Evolutionary conservation across 371 early-diverging fungal species (phyloP), one percentile per base, ranked within the genome.

Genomic region (Smittium mucronatum): DNA sequence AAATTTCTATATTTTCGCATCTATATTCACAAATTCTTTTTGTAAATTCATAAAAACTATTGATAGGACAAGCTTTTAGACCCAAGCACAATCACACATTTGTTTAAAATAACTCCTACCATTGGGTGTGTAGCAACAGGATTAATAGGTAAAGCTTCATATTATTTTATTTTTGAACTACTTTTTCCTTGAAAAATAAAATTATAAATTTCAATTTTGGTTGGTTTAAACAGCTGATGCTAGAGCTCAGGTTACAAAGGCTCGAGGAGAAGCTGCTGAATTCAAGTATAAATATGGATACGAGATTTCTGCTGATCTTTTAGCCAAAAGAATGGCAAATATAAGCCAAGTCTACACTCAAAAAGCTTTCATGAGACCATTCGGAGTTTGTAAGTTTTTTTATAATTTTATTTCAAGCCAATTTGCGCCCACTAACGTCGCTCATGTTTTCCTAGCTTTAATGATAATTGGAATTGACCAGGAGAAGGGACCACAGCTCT

Each of bases 111-210:
- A 68, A 94, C 97, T n/a, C 89, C 90, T 26, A 84, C 86, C 67
- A 91, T 97, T 79, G 99, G 98, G 28, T 97, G 97, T 81, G 97
- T 95, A 63, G 94, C 96, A 91, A 96, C 96, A 30, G 99, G 98
- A 59, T 81, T 95, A 78, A 88, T 92, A 70, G 69, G 69, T 69
- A 69, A 16, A 1, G 16, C 63, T 34, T 36, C 5, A 36, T 61
- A 25, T 68, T 15, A 15, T 31, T 64, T 58, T 26, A 11, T n/a
- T 59, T 59, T 59, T 16, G 5, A 47, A 47, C 21, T 47, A 11
- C 21, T 11, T 11, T 47, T 47, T 47, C 5, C 21, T 47, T 47
- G 47, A 47, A 47, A 59, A n/a, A 16, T 15, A 26, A n/a, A 59
- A 21, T 59, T 59, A 59, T 59, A 21, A 2, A 59, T 67, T 1